Evolutionary conservation across 2,329 filamentous ascomycete genomes (phyloP).

Genomic region (Rutstroemia sydowiana): DNA sequence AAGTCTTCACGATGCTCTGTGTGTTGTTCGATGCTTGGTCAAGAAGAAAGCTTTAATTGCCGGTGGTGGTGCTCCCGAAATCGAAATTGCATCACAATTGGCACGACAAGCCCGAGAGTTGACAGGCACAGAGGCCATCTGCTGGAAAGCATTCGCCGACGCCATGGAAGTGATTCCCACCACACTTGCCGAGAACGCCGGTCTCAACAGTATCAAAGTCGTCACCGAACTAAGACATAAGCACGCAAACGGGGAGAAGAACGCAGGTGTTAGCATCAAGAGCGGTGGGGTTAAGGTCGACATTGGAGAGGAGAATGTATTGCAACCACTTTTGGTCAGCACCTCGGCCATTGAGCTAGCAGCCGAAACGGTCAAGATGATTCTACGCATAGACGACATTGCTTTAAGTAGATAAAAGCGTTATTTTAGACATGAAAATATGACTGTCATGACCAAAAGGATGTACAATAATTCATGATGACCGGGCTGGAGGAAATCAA

Average conservation of each 20-base stretch:
- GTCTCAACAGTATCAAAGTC: slow-evolving; percentile 96
- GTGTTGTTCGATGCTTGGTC: slow-evolving; percentile 91
- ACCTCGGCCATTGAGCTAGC: slow-evolving; percentile 96
- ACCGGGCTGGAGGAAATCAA: not conserved
- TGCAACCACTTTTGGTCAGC: slow-evolving; percentile 92
- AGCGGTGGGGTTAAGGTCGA: slow-evolving; percentile 94
- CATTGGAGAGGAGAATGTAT: slow-evolving; percentile 92
- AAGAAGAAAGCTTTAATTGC: slow-evolving; percentile 99
- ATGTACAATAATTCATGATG: slow-evolving; percentile 9
- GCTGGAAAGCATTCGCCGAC: slow-evolving; percentile 98
- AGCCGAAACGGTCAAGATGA: slow-evolving; percentile 82
- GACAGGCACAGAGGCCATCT: slow-evolving; percentile 89
- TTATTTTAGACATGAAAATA: not conserved
- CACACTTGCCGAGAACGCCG: slow-evolving; percentile 93
- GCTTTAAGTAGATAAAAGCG: slow-evolving; percentile 23
- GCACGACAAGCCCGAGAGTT: slow-evolving; percentile 75
- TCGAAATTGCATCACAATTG: slow-evolving; percentile 86
- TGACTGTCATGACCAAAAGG: slow-evolving; percentile 6
- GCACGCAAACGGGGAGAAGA: slow-evolving; percentile 91
- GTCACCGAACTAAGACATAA: slow-evolving; percentile 92
- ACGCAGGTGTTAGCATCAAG: slow-evolving; percentile 96
- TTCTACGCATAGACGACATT: slow-evolving; percentile 26
- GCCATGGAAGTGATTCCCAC: slow-evolving; percentile 96
- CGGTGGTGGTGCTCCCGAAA: slow-evolving; percentile 91
- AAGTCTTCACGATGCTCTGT: slow-evolving; percentile 92